phyloP scores from a whole-genome alignment of 805 yeast species.

The Hanseniaspora hatyaiensis region DNA sequence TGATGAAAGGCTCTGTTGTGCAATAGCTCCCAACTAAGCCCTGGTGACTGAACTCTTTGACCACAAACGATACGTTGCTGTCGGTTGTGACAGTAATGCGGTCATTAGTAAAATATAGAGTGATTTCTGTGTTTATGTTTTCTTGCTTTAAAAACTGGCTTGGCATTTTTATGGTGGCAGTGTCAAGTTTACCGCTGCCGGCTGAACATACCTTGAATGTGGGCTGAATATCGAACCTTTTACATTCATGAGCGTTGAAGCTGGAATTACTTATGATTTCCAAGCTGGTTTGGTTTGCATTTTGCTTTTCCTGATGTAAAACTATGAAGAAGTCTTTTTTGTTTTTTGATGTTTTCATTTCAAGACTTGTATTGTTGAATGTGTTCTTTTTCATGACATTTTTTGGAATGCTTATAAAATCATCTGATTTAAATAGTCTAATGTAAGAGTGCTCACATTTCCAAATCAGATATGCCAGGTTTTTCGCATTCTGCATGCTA shows the following conservation, averaged over 20 bases:
- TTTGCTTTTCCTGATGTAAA: neutral
- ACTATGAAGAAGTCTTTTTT: neutral
- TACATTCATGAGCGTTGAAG: neutral
- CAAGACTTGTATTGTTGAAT: neutral
- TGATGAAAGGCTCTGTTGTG: too few species aligned
- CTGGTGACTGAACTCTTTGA: too few species aligned
- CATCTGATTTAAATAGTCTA: neutral
- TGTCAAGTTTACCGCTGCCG: neutral
- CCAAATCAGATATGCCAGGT: constrained; percentile 3
- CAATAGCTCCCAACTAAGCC: too few species aligned
- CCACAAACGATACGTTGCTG: too few species aligned
- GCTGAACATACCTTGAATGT: neutral
- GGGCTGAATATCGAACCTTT: neutral
- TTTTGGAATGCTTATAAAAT: neutral
- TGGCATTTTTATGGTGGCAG: too few species aligned
- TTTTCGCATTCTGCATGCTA: neutral
- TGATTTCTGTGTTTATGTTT: too few species aligned
- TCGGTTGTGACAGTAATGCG: too few species aligned
- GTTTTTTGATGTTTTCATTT: neutral
- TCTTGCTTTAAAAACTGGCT: too few species aligned
- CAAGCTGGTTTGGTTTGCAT: neutral
- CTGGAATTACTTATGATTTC: neutral
- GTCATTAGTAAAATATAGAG: too few species aligned
- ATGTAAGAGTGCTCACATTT: neutral
- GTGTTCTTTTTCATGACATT: neutral